Evolutionary conservation across 1,284 basidiomycete species (phyloP).

Genomic region (Prillingera fragicola): DNA sequence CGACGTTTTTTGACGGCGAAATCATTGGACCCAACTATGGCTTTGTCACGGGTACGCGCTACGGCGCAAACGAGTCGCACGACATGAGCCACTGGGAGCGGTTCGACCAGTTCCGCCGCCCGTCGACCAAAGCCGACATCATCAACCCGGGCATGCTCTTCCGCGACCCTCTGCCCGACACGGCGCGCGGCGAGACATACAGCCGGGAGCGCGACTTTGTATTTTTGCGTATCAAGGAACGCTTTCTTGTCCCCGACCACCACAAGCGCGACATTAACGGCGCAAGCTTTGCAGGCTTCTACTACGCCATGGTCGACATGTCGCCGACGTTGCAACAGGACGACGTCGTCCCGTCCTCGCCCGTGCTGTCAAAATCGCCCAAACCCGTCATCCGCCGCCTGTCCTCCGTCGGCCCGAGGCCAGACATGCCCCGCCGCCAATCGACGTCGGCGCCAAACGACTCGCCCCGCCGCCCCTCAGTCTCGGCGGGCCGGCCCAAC

Average conservation of each 20-base stretch:
- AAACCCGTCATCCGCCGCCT: slow-evolving; percentile 9
- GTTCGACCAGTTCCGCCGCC: slow-evolving; percentile 80
- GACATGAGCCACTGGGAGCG: slow-evolving; percentile 86
- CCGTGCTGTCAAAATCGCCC: slow-evolving; percentile 17
- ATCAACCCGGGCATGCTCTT: slow-evolving; percentile 65
- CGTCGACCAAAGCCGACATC: slow-evolving; percentile 54
- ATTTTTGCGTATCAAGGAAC: slow-evolving; percentile 97
- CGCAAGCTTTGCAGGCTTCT: slow-evolving; percentile 91
- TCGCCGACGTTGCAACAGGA: slow-evolving; percentile 27
- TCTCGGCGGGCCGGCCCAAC: slow-evolving; percentile 9
- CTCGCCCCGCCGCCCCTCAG: slow-evolving; percentile 15
- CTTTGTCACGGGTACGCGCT: slow-evolving; percentile 70
- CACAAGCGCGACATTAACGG: slow-evolving; percentile 89
- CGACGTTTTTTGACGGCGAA: slow-evolving; percentile 89
- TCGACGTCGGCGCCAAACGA: slow-evolving; percentile 5
- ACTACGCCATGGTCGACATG: slow-evolving; percentile 57
- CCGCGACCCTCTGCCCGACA: slow-evolving; percentile 50
- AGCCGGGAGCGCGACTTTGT: slow-evolving; percentile 48
- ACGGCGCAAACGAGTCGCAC: slow-evolving; percentile 78
- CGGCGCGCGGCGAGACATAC: slow-evolving; percentile 22
- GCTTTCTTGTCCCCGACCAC: slow-evolving; percentile 90
- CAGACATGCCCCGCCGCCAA: slow-evolving; percentile 20
- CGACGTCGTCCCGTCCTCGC: slow-evolving; percentile 28
- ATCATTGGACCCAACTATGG: slow-evolving; percentile 80
- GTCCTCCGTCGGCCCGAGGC: slow-evolving; percentile 8